Base-by-base conservation (phyloP, 345 rosid species). In the Eucalyptus regnans region DNA sequence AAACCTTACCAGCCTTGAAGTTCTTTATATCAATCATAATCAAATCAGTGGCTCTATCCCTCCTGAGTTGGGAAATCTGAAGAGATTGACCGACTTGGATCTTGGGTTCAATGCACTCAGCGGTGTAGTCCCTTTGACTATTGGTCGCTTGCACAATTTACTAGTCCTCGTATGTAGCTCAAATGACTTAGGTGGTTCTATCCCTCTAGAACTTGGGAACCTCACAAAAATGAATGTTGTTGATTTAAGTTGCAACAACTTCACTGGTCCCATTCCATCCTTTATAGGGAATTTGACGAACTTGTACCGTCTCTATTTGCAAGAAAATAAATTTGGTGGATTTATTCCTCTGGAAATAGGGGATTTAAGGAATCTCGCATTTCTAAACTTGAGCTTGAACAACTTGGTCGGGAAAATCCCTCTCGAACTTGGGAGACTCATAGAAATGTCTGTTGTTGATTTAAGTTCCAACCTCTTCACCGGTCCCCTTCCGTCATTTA, bases 391-490 rank as follows among this genome's bases (percentile, higher is more conserved):
- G 8, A 56, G 1, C 62, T 64, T 1, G 20, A 64, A 64, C 37
- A 15, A n/a, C 41, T 64, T 64, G 76, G 41, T n/a, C 1, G 76
- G 76, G 76, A 1, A n/a, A 64, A n/a, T 64, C 54, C 9, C 18
- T n/a, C 18, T 64, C 33, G 20, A 64, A 2, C 20, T 64, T 14
- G 10, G 17, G 76, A 64, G 33, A 1, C 64, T 58, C 64, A 25
- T 2, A 25, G 1, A 23, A 18, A 4, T 2, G n/a, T 5, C 0
- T 23, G 0, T 0, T 87, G 7, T 58, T 58, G 64, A 58, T 10
- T 58, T 58, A 58, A 25, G 64, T 58, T 25, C 29, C 12, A 58
- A 58, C 1, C 0, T 23, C 64, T 58, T 58, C 12, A 58, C n/a
- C 10, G 64, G 64, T 58, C 64, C 64, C 14, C 6, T 58, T 58